Base-by-base conservation (phyloP, 805 yeast genomes). In the Pichia paraexigua region DNA sequence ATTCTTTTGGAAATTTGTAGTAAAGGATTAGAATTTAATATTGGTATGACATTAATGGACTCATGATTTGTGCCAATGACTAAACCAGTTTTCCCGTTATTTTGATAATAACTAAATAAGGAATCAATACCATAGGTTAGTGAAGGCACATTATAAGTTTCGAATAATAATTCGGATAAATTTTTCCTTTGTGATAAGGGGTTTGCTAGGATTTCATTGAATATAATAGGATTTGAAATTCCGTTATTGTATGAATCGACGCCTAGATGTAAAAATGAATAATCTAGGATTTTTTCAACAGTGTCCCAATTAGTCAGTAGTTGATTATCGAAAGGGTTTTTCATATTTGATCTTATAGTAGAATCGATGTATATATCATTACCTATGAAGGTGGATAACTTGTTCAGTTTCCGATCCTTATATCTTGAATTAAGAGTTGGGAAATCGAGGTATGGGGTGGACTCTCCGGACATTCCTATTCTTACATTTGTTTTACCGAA, bases 281-380 rank as follows among this genome's bases (percentile, higher is more conserved):
- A 94, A 66, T 92, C 98, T 47, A 94, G 64, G 48, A 92, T 78
- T 52, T 75, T 78, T 64, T 94, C 99, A 2, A 85, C 77, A 52
- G 83, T 78, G 52, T 94, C 98, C 98, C 98, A 95, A 65, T 91
- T 95, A 25, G 95, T 83, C 37, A 94, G 73, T 58, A 89, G 71
- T 5, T 87, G 78, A 0, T 96, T 96, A 65, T 94, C 99, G 63
- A 78, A 92, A 0, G 97, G 96, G 5, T 87, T 73, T 60, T 79
- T 82, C 35, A 87, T 77, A 49, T 83, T 83, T 18, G 87, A 74
- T 55, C 83, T 78, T 45, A 86, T 77, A 2, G 85, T 69, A 10
- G 83, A 76, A 59, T 91, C 98, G 30, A 86, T 63, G 61, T 74
- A 80, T 20, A 82, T 79, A 64, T 92, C 98, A 60, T 85, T 80